Conservation (phyloP, 2,329 filamentous ascomycete species). For the Teratosphaeria gauchensis region DNA sequence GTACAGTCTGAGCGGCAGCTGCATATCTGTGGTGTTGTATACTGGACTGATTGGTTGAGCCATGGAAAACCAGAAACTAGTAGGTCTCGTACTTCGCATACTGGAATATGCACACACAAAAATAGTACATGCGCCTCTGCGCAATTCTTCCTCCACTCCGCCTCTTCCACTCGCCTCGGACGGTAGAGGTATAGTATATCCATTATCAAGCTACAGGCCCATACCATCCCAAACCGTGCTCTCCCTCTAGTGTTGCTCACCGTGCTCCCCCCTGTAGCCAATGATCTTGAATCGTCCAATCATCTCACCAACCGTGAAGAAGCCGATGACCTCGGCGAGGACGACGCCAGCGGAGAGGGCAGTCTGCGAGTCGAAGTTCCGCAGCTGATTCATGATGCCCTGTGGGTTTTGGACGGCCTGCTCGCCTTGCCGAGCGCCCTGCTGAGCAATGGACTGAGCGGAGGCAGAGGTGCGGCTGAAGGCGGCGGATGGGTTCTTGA, state of each 20-base stretch:
- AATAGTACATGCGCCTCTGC: slow-evolving; percentile 16
- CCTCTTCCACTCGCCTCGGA: background rate
- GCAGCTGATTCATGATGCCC: slow-evolving; percentile 47
- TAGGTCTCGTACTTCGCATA: background rate
- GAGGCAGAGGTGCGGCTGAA: slow-evolving; percentile 26
- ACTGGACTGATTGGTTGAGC: background rate
- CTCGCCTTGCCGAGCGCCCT: slow-evolving; percentile 25
- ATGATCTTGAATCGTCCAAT: slow-evolving; percentile 91
- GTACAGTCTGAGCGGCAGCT: background rate
- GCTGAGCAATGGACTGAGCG: slow-evolving; percentile 32
- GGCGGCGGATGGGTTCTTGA: slow-evolving; percentile 58
- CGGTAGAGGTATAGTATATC: background rate
- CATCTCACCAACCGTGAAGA: slow-evolving; percentile 97
- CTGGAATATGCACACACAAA: slow-evolving; percentile 13
- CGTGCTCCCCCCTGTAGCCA: slow-evolving; percentile 54
- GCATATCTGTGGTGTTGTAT: background rate
- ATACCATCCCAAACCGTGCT: background rate
- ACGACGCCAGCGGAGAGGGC: slow-evolving; percentile 66
- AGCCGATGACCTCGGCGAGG: slow-evolving; percentile 77
- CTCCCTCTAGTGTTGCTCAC: slow-evolving; percentile 8
- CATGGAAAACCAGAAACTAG: background rate
- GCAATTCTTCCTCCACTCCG: slow-evolving; percentile 2
- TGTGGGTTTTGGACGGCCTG: slow-evolving; percentile 48
- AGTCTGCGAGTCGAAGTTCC: slow-evolving; percentile 63
- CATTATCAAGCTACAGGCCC: background rate